Evolutionary conservation across 306 rosid genomes (phyloP), one percentile per base, ranked within the genome.

Genomic region (Malus fusca): DNA sequence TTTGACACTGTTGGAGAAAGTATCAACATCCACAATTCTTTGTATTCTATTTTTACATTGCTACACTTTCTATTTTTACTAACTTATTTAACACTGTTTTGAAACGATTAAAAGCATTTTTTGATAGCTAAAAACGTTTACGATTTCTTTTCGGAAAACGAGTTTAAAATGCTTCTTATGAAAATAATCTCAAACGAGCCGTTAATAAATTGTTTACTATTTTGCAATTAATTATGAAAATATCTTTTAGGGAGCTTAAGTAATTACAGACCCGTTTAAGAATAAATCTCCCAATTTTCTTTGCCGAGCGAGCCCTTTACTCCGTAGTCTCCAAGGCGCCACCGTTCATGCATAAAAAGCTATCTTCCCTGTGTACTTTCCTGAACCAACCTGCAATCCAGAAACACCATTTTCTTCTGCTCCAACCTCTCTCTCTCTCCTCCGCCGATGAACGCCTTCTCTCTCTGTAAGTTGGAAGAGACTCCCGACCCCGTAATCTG

Each of bases 401-500:
- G 70, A 33, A 63, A 22, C 52, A 75, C 75, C 35, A n/a, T 30
- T 66, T 75, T 44, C 44, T 40, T 33, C 18, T 18, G 64, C 69
- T n/a, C 48, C 72, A 73, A 26, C 12, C 52, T 78, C 48, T 62
- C 69, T 35, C 69, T 35, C 23, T 33, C 66, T 48, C 71, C 55
- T 48, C 21, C 55, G 21, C 3, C 8, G 64, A 77, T 77, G 71
- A 75, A 17, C 71, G 37, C 15, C 62, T 35, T 48, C 65, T 69
- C 77, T 68, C 40, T 12, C 65, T 69, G 61, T 72, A 71, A 85
- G 84, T 80, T 63, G 53, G 19, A 66, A 26, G 19, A 4, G 35
- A 68, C 65, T 43, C 62, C 74, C 79, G 35, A 14, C 62, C 28
- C 75, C 74, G 13, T 60, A 15, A 8, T 66, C 25, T 15, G 12